Conservation (phyloP, 2,329 filamentous ascomycete species). For the Exophiala phaeomuriformis region DNA sequence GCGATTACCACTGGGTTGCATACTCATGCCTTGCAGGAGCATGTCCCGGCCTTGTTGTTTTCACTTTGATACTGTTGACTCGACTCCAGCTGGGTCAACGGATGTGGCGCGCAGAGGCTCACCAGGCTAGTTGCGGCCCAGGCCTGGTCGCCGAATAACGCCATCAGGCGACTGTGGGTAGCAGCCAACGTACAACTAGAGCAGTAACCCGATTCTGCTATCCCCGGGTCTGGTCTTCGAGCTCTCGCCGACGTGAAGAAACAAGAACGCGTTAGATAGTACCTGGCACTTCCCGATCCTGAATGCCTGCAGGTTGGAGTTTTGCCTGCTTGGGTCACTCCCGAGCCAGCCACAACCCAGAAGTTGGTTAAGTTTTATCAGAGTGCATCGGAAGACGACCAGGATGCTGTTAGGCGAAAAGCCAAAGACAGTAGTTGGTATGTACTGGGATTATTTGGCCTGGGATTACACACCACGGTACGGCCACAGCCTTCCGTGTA, state of each 20-base stretch:
- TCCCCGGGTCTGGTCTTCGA: background rate
- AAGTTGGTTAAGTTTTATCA: background rate
- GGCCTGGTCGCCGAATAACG: constrained; percentile 18
- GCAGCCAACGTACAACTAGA: background rate
- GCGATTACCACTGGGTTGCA: background rate
- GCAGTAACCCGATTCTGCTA: background rate
- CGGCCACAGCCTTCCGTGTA: constrained; percentile 9
- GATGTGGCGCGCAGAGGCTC: background rate
- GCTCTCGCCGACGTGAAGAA: background rate
- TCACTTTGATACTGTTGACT: background rate
- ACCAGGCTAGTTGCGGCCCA: constrained; percentile 6
- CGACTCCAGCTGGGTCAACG: background rate
- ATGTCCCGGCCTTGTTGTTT: too few species aligned
- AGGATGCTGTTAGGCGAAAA: background rate
- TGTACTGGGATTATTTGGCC: background rate
- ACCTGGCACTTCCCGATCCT: background rate
- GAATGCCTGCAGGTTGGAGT: background rate
- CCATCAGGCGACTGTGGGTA: constrained; percentile 7
- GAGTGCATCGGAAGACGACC: background rate
- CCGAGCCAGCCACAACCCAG: background rate
- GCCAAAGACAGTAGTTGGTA: background rate
- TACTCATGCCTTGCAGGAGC: too few species aligned
- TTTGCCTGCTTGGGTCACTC: background rate
- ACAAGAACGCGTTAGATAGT: background rate
- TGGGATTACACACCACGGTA: background rate